Base-by-base conservation (phyloP, 2,329 filamentous ascomycete species). In the Epichloe hybrida region DNA sequence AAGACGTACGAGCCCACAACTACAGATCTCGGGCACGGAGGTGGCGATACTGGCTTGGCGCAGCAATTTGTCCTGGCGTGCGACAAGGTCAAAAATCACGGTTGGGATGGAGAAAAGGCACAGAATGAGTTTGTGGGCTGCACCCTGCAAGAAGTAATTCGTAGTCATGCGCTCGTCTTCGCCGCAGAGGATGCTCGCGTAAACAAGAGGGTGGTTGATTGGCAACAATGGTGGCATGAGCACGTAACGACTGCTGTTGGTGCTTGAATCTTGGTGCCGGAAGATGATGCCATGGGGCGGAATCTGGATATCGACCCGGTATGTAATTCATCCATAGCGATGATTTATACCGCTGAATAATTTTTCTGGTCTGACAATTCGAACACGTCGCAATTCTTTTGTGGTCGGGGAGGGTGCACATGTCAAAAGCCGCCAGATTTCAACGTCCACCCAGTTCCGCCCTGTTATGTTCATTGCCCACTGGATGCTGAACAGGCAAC, bases 161-260 rank as follows among this genome's bases (percentile, higher is more conserved):
- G 85, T 46, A 95, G 88, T 61, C 93, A 97, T 69, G 90, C 86
- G 2, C 79, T 93, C 68, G 91, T 96, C 0, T 98, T 96, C 71
- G 90, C 88, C 23, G 93, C 91, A 0, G 93, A 97, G 68, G 86
- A 95, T 59, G 88, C 91, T 5, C 78, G 91, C 60, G 73, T 71
- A 47, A 74, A 76, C 48, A 80, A 77, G 61, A 81, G 76, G 62
- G 82, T 93, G 7, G 69, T 97, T 4, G 75, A 84, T 57, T 96
- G 87, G 82, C 68, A 69, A 42, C 66, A 75, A 45, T 95, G 88
- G 87, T 95, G 88, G 88, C 66, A 69, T 8, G 53, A 59, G 8
- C 57, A 62, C 23, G 61, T 70, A 31, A 58, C 55, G 31, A 55
- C 13, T 31, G 31, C 11, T 31, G 31, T 31, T 31, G 31, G 31